phyloP scores from a whole-genome alignment of 495 filamentous ascomycete genomes.

The Daldinia loculata region DNA sequence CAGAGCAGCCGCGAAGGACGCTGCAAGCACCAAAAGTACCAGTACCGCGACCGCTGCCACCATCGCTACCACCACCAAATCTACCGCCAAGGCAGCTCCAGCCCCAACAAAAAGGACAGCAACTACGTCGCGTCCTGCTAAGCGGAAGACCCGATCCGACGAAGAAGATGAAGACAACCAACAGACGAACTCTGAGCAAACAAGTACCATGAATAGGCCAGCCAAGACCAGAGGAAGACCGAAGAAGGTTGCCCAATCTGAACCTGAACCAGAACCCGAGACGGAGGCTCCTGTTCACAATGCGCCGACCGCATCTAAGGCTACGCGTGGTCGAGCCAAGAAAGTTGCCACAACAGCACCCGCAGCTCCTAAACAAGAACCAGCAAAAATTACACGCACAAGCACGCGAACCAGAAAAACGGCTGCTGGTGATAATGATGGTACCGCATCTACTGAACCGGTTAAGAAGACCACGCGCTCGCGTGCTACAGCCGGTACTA shows the following conservation, averaged over 20 bases:
- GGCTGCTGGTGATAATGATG: conserved; percentile 28
- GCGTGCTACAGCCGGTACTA: conserved; percentile 45
- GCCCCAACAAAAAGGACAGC: conserved; percentile 8
- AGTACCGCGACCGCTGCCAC: conserved; percentile 50
- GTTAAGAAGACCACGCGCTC: conserved; percentile 52
- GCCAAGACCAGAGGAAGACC: conserved; percentile 54
- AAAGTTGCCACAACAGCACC: conserved; percentile 25
- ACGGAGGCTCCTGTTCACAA: conserved; percentile 30
- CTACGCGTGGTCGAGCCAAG: conserved; percentile 42
- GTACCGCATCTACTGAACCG: conserved; percentile 39
- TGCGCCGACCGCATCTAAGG: conserved; percentile 23
- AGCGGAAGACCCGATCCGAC: conserved; percentile 59
- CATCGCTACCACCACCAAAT: conserved; percentile 49
- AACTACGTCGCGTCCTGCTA: conserved; percentile 40
- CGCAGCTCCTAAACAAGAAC: conserved; percentile 32
- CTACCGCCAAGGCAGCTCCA: conserved; percentile 34
- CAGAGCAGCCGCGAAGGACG: conserved; percentile 60
- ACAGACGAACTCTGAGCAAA: conserved; percentile 31
- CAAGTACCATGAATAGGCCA: conserved; percentile 41
- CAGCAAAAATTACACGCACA: conserved; percentile 44
- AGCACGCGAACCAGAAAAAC: conserved; percentile 51
- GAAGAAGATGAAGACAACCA: conserved; percentile 53
- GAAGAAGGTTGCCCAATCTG: conserved; percentile 51
- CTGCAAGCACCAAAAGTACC: conserved; percentile 45
- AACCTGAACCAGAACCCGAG: conserved; percentile 22